Percentiles rank a stretch among this genome's conserved stretches.
These are phyloP conservation scores for Iris macrosiphon DNA, from an alignment of 106 monocot species.

Conservation along the genomic window DNA sequence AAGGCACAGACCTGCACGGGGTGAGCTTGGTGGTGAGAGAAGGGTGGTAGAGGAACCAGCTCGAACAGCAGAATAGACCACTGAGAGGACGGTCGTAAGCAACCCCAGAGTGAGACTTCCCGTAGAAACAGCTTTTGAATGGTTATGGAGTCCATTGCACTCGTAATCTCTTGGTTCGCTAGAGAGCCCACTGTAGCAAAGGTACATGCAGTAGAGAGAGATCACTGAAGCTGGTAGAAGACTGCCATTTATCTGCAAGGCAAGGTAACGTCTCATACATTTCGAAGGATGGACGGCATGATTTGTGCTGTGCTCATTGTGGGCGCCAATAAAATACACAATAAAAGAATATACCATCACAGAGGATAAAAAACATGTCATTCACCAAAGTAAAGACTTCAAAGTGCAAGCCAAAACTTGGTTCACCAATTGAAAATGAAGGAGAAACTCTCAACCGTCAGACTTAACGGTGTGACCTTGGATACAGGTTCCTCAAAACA, in stretches of 20 bases:
- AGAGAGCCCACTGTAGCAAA: slow-evolving; percentile 91
- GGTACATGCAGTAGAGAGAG: slow-evolving; percentile 83
- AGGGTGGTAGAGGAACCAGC: slow-evolving; percentile 94
- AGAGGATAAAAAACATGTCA: too few relatives aligned
- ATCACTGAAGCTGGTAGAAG: slow-evolving; percentile 92
- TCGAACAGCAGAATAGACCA: slow-evolving; percentile 98
- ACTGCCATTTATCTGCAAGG: slow-evolving; percentile 85
- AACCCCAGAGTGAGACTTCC: slow-evolving; percentile 85
- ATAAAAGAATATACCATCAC: too few relatives aligned
- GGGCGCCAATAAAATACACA: too few relatives aligned
- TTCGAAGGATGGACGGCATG: too few relatives aligned
- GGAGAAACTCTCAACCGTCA: too few relatives aligned
- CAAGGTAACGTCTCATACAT: too few relatives aligned
- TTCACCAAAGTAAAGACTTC: too few relatives aligned
- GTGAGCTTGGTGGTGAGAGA: slow-evolving; percentile 75
- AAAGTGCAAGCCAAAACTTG: too few relatives aligned
- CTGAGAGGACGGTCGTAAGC: slow-evolving; percentile 87
- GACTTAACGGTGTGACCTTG: too few relatives aligned
- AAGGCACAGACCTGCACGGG: slow-evolving; percentile 50
- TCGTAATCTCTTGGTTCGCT: slow-evolving; percentile 96
- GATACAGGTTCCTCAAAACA: too few relatives aligned
- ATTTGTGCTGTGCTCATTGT: not conserved
- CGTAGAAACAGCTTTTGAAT: slow-evolving; percentile 87
- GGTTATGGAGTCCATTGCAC: slow-evolving; percentile 91
- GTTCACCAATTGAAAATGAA: too few relatives aligned